A percentile compares a stretch with the other conserved stretches of the same genome.
phyloP scores from a whole-genome alignment of 73 alveolate species.

The Paramecium octaurelia region DNA sequence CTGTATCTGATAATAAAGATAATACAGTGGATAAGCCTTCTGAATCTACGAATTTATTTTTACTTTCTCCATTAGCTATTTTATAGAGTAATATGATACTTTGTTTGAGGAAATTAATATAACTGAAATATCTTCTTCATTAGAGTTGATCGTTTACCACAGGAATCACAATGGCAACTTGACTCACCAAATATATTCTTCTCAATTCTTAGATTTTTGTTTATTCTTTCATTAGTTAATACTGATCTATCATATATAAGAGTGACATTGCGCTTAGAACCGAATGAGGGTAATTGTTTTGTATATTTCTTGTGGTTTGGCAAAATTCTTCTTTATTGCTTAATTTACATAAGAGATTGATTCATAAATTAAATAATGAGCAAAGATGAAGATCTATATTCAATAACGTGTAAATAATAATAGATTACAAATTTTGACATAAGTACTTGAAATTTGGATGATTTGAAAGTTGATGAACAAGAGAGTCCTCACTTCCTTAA shows the following conservation, averaged over 20 bases:
- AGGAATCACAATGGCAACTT: background rate
- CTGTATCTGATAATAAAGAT: background rate
- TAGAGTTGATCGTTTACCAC: background rate
- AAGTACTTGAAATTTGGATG: constrained; percentile 25
- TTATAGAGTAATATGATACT: background rate
- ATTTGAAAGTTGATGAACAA: constrained; percentile 29
- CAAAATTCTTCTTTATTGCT: background rate
- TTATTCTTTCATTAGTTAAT: background rate
- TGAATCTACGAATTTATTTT: background rate
- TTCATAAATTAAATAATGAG: background rate
- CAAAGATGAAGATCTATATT: background rate
- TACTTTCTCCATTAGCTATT: background rate
- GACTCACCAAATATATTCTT: background rate
- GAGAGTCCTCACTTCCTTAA: background rate
- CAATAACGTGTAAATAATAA: background rate
- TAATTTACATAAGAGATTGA: background rate
- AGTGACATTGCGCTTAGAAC: background rate
- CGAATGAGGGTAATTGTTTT: background rate
- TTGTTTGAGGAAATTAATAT: background rate
- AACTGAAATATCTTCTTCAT: background rate
- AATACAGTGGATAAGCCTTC: background rate
- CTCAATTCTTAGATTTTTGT: background rate
- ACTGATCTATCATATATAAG: background rate
- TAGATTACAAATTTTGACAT: background rate
- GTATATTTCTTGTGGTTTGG: background rate